Conservation (phyloP, 129 eudicot genomes). For the Escallonia rubra region DNA sequence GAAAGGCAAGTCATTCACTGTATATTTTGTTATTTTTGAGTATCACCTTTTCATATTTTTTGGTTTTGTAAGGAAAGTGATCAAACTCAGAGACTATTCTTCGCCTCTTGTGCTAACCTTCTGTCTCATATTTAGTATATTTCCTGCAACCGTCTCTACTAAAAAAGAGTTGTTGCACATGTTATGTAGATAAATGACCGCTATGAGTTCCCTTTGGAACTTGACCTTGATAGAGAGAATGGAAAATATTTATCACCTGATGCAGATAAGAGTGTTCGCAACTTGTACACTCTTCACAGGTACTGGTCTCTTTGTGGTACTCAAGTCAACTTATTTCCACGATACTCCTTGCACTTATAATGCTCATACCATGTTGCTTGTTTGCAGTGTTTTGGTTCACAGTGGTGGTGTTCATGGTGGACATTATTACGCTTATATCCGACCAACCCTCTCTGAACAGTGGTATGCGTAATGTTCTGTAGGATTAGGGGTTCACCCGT, state of each 20-base stretch:
- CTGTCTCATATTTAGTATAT: neutral
- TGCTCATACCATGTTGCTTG: constrained; percentile 1
- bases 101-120: neutral
- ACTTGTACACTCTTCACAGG: constrained; percentile 94
- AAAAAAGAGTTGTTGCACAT: neutral
- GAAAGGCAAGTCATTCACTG: no score
- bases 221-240: constrained; percentile 91
- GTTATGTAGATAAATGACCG: constrained; percentile 83
- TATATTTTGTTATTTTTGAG: no score
- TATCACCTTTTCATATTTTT: no score
- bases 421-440: constrained; percentile 87
- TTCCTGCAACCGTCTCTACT: neutral
- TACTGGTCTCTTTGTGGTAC: constrained; percentile 13
- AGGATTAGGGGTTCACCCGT: no score
- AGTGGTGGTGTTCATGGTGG: constrained; percentile 96
- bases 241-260: constrained; percentile 91
- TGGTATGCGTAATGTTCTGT: constrained; percentile 38
- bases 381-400: constrained; percentile 92
- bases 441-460: constrained; percentile 85
- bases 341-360: neutral
- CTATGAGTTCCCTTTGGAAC: constrained; percentile 93
- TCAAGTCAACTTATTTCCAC: no score
- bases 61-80: no score
- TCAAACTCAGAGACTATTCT: no score
- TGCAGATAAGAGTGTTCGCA: constrained; percentile 87